These are phyloP conservation scores for Leptodontidium sp. DNA, from an alignment of 2,329 filamentous ascomycete genomes.

Conservation along the genomic window DNA sequence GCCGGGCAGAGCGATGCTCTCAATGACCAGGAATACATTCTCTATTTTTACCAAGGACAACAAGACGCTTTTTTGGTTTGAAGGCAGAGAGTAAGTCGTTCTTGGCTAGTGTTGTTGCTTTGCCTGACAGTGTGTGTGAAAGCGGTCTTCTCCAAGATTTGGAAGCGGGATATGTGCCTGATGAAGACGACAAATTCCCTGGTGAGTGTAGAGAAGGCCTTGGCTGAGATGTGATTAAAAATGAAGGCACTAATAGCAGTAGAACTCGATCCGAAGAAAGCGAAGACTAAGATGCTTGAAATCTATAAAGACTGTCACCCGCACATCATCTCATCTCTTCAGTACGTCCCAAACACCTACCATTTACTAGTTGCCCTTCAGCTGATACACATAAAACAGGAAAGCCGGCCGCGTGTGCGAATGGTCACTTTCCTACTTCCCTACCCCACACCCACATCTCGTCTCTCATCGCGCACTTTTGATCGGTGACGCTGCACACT, in stretches of 20 bases:
- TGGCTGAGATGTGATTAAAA: too few species aligned
- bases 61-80: conserved; percentile 18
- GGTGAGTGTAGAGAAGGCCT: neutral
- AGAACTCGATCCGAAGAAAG: conserved; percentile 20
- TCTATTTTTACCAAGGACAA: conserved; percentile 8
- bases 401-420: conserved; percentile 12
- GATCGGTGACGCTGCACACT: conserved; percentile 51
- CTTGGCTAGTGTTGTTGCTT: too few species aligned
- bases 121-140: too few species aligned
- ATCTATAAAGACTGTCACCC: conserved; percentile 40
- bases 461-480: conserved; percentile 44
- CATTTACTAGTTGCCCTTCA: neutral
- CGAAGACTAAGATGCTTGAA: conserved; percentile 36
- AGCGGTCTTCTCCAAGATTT: conserved; percentile 19
- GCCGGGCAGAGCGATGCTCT: neutral
- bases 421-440: conserved; percentile 17
- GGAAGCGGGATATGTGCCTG: conserved; percentile 21
- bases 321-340: conserved; percentile 25
- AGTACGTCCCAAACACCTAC: conserved; percentile 1
- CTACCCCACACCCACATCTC: conserved; percentile 4
- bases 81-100: conserved; percentile 18
- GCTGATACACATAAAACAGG: neutral
- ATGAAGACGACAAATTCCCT: neutral
- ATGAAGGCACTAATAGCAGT: too few species aligned
- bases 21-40: conserved; percentile 6